Conservation (phyloP, 768 basidiomycete genomes). For the Psilocybe azurescens region DNA sequence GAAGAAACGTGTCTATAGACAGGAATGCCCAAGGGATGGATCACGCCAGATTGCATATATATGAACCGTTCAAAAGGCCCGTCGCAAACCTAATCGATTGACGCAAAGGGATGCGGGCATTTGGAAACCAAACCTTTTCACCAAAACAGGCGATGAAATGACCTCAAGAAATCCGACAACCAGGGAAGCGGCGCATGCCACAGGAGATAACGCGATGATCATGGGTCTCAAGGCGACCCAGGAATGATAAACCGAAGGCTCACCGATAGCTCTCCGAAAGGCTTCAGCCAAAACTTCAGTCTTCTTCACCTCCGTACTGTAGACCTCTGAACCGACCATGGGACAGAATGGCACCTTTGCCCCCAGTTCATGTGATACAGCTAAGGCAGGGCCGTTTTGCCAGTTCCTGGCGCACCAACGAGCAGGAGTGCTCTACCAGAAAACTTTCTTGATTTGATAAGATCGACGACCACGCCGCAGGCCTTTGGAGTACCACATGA, state of each 20-base stretch:
- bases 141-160: background rate
- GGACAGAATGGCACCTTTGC: conserved; percentile 97
- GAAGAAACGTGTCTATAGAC: too few relatives aligned
- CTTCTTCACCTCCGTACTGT: conserved; percentile 97
- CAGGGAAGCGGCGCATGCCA: background rate
- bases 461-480: conserved; percentile 88
- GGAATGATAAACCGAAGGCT: conserved; percentile 36
- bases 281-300: conserved; percentile 96
- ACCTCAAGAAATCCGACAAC: too few relatives aligned
- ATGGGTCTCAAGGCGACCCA: conserved; percentile 1
- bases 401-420: conserved; percentile 96
- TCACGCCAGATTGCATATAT: background rate
- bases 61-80: background rate
- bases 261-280: conserved; percentile 95
- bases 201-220: background rate
- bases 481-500: conserved; percentile 53
- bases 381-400: conserved; percentile 96
- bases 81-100: background rate
- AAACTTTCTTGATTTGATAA: conserved; percentile 91
- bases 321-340: conserved; percentile 98
- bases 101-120: background rate
- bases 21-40: too few relatives aligned
- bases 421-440: conserved; percentile 91
- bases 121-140: background rate
- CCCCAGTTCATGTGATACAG: conserved; percentile 93